Base-by-base conservation (phyloP, 805 yeast species). In the Maudiozyma turicensis region DNA sequence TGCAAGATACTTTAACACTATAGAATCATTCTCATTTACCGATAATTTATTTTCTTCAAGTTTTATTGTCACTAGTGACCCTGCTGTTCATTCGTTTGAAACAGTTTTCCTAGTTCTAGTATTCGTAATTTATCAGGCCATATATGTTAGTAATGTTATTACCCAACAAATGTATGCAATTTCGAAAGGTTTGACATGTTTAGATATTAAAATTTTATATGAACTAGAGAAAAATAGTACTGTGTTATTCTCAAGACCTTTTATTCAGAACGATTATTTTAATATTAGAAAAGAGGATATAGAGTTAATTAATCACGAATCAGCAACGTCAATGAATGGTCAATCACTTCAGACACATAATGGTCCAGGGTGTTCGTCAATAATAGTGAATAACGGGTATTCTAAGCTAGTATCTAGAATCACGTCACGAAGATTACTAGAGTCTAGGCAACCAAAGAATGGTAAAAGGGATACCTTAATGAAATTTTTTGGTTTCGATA, bases 121-220 rank as follows among this genome's bases (percentile, higher is more conserved):
- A 28, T 29, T 38, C 14, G 30, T 14, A 7, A 8, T 42, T 28
- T 37, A 35, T 6, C 11, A 9, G 11, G 8, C 31, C 14, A 15
- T 43, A 10, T 38, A 32, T 38, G 31, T 38, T 8, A n/a, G 20
- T 1, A 42, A 43, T 37, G 14, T 37, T 20, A 55, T 79, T 8
- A 59, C 81, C 8, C 85, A 81, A 0, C 98, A 91, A 65, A 61
- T 77, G 1, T 79, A 84, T 60, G 95, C 88, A 63, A 78, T 87
- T 5, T 70, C 81, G 8, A 81, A 78, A 50, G 96, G 96, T 7
- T 57, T 84, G 20, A 93, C 98, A 0, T 34, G 30, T 6, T 11
- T 32, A 3, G 49, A 47, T 34, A 29, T 43, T 8, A 29, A 42
- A n/a, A 28, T 11, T 6, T 20, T 42, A 13, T n/a, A 26, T 4